phyloP scores from a whole-genome alignment of 2,329 filamentous ascomycete species.

The Aspergillus intermedius region DNA sequence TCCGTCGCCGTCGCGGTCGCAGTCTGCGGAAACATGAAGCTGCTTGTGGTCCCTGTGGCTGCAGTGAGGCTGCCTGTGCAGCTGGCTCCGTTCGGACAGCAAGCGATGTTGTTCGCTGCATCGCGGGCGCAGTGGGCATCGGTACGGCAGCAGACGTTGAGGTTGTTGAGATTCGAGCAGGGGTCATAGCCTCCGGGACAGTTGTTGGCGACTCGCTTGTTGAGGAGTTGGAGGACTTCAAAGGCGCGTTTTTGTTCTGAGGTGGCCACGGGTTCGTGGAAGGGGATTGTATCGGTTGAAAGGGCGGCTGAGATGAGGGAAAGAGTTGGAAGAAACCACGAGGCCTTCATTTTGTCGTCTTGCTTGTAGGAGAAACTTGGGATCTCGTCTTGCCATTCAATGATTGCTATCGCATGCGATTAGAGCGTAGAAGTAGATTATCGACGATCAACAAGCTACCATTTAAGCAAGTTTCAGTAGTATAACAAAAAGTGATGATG shows the following conservation, averaged over 20 bases:
- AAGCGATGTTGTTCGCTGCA: constrained; percentile 52
- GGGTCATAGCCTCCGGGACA: constrained; percentile 49
- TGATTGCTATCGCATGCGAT: too few species aligned
- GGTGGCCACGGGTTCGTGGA: constrained; percentile 20
- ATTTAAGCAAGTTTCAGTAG: too few species aligned
- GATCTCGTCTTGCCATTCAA: too few species aligned
- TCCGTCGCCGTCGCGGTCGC: constrained; percentile 22
- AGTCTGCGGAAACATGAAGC: constrained; percentile 31
- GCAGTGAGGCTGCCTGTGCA: constrained; percentile 52
- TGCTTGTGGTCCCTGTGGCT: constrained; percentile 17
- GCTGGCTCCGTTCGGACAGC: constrained; percentile 52
- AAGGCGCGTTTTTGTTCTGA: constrained; percentile 20
- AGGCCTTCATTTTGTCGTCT: constrained; percentile 27
- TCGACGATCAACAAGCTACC: too few species aligned
- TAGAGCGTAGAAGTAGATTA: too few species aligned
- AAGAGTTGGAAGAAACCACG: constrained; percentile 25
- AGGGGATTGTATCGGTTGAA: constrained; percentile 19
- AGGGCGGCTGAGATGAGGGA: constrained; percentile 24
- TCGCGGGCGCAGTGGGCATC: constrained; percentile 52
- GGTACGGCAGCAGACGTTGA: constrained; percentile 50
- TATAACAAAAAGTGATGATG: too few species aligned
- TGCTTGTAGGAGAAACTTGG: constrained; percentile 1
- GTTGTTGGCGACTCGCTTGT: constrained; percentile 22
- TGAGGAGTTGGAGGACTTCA: constrained; percentile 27
- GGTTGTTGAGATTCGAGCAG: constrained; percentile 48